phyloP scores from a whole-genome alignment of 441 rosid genomes.

The Croton setiger region DNA sequence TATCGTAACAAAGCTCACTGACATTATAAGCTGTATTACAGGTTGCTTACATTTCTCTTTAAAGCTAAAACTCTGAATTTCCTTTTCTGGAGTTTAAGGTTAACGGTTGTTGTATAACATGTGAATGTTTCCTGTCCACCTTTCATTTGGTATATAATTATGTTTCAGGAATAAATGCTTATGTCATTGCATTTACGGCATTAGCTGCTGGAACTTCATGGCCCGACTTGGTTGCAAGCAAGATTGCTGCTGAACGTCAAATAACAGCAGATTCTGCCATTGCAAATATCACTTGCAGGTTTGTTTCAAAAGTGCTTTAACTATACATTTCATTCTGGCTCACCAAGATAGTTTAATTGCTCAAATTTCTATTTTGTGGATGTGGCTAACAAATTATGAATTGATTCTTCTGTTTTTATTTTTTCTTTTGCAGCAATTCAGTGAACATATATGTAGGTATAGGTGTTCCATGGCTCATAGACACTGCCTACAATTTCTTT shows the following conservation, averaged over 20 bases:
- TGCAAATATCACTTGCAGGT: constrained; percentile 98
- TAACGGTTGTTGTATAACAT: neutral
- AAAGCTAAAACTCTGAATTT: constrained; percentile 3
- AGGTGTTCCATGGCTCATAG: constrained; percentile 87
- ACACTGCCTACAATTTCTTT: constrained; percentile 73
- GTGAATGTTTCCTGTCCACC: neutral
- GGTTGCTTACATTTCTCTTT: constrained; percentile 37
- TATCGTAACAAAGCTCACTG: constrained; percentile 63
- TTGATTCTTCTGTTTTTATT: neutral
- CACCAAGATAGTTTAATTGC: neutral
- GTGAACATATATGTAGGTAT: constrained; percentile 89
- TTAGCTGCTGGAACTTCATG: constrained; percentile 89
- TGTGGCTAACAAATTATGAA: neutral
- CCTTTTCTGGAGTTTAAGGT: neutral
- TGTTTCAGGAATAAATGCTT: constrained; percentile 71
- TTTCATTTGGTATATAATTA: neutral
- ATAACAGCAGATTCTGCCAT: constrained; percentile 88
- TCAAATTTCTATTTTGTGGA: neutral
- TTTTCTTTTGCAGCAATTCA: constrained; percentile 59
- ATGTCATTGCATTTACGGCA: constrained; percentile 90
- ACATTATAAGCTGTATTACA: constrained; percentile 85
- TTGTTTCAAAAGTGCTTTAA: constrained; percentile 11
- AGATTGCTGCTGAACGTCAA: constrained; percentile 95
- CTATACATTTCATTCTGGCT: neutral
- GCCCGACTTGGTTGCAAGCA: constrained; percentile 95